A percentile compares a stretch with the other conserved stretches of the same genome.
Conservation (phyloP, 176 grass and related monocot species). For the Carex littledalei region DNA sequence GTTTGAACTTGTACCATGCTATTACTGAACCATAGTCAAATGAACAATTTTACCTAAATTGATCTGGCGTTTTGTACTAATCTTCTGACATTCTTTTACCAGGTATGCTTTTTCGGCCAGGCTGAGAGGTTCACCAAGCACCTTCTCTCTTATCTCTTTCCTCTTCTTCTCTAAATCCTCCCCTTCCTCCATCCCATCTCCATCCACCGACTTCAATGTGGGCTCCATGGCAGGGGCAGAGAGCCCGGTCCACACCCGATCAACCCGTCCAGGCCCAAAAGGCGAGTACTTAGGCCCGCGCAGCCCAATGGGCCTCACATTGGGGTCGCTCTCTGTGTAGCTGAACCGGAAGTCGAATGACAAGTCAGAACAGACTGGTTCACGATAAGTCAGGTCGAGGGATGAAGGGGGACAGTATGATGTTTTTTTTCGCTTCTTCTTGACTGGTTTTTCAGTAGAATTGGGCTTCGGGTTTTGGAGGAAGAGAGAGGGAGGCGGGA, state of each 20-base stretch:
- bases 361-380: constrained; percentile 47
- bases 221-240: constrained; percentile 71
- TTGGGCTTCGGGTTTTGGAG: constrained; percentile 10
- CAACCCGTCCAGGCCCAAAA: constrained; percentile 71
- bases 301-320: constrained; percentile 61
- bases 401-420: constrained; percentile 47
- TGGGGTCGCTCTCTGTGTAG: constrained; percentile 66
- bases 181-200: constrained; percentile 33
- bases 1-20: not conserved
- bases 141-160: constrained; percentile 32
- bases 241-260: constrained; percentile 76
- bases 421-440: constrained; percentile 46
- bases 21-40: no score
- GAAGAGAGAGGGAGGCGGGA: constrained; percentile 40
- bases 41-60: constrained; percentile 64
- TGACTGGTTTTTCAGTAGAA: not conserved
- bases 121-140: constrained; percentile 74
- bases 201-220: constrained; percentile 42
- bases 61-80: constrained; percentile 66
- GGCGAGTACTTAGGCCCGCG: constrained; percentile 89
- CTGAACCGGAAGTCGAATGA: constrained; percentile 95
- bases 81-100: constrained; percentile 60
- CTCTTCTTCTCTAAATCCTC: constrained; percentile 40
- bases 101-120: constrained; percentile 41
- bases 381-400: constrained; percentile 32